Evolutionary conservation across 768 basidiomycete species (phyloP).

Genomic region (Tylopilus sp.): DNA sequence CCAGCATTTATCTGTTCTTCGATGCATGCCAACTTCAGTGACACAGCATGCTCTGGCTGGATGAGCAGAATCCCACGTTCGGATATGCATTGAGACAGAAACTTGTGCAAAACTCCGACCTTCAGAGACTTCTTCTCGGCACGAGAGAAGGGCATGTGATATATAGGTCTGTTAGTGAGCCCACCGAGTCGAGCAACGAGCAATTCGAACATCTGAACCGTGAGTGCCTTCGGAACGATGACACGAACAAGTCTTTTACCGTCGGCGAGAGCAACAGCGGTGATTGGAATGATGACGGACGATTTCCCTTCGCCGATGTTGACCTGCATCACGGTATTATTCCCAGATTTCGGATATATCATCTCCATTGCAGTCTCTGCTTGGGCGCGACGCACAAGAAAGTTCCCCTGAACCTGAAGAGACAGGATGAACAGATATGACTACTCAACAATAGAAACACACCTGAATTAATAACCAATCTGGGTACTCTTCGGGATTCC

Average conservation of each 20-base stretch:
- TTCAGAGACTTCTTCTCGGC: too few species aligned
- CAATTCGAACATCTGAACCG: conserved; percentile 43
- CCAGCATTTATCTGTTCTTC: neutral
- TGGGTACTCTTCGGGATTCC: conserved; percentile 16
- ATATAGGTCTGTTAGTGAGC: conserved; percentile 44
- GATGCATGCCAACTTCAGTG: neutral
- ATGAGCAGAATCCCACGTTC: neutral
- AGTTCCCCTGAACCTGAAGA: conserved; percentile 36
- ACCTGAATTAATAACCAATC: conserved; percentile 47
- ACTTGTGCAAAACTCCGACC: neutral
- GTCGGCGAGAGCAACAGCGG: conserved; percentile 37
- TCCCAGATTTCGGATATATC: conserved; percentile 34
- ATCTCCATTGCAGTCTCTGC: conserved; percentile 38
- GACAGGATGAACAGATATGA: neutral
- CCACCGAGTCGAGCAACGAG: conserved; percentile 39
- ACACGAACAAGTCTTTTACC: conserved; percentile 41
- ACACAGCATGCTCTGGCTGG: neutral
- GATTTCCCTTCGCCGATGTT: neutral
- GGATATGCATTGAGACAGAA: neutral
- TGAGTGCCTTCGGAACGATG: conserved; percentile 43
- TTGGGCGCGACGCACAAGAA: conserved; percentile 31
- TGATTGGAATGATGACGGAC: neutral
- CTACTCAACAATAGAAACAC: neutral
- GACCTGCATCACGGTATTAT: conserved; percentile 39
- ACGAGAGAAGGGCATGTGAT: conserved; percentile 40